phyloP scores from a whole-genome alignment of 768 basidiomycete species.

The Coprinopsis marcescibilis region DNA sequence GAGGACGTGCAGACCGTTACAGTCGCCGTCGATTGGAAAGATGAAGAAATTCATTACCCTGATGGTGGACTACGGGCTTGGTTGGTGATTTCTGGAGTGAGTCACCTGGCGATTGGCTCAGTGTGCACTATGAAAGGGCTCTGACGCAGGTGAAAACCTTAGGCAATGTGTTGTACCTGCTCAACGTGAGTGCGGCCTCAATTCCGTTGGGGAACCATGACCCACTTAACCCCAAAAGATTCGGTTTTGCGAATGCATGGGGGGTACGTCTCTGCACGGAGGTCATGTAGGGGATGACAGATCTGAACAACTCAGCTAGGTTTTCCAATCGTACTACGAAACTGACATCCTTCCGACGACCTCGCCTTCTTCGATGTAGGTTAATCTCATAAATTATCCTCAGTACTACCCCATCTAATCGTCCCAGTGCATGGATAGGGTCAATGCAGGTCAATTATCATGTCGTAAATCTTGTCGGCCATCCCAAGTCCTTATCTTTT shows the following conservation, averaged over 20 bases:
- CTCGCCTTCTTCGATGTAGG: slow-evolving; percentile 62
- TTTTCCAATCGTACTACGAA: slow-evolving; percentile 72
- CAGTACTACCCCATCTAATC: neutral
- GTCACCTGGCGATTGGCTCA: slow-evolving; percentile 11
- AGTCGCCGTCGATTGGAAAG: slow-evolving; percentile 1
- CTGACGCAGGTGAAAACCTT: neutral
- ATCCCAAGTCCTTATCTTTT: slow-evolving; percentile 3
- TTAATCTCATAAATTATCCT: neutral
- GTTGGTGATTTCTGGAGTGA: slow-evolving; percentile 39
- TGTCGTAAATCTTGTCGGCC: neutral
- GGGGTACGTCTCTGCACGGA: slow-evolving; percentile 41
- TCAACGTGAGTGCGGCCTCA: slow-evolving; percentile 32
- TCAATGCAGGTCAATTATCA: slow-evolving; percentile 51
- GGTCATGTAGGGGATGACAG: neutral
- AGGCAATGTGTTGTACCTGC: slow-evolving; percentile 43
- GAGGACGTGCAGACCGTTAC: no score
- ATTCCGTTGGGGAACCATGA: neutral
- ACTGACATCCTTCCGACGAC: slow-evolving; percentile 40
- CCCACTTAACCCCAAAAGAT: slow-evolving; percentile 22
- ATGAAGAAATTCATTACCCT: slow-evolving; percentile 28
- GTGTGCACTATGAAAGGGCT: neutral
- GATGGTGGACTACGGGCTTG: slow-evolving; percentile 42
- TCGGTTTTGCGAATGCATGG: slow-evolving; percentile 73
- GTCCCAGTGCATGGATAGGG: slow-evolving; percentile 72
- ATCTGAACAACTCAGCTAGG: slow-evolving; percentile 27